phyloP scores from a whole-genome alignment of 2,329 filamentous ascomycete species.

The Colletotrichum neosansevieriae region DNA sequence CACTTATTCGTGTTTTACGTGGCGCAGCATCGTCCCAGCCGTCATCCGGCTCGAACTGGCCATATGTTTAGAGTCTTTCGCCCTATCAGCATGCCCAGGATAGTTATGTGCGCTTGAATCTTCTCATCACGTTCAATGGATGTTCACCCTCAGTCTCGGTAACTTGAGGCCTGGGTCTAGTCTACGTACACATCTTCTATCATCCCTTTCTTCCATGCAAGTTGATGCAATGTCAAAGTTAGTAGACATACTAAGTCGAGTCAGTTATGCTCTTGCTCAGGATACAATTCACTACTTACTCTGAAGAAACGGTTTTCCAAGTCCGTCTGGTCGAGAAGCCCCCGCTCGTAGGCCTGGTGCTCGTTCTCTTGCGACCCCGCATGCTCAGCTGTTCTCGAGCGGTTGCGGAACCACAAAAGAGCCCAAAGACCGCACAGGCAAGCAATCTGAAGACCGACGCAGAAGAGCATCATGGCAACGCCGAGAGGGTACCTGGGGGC shows the following conservation, averaged over 20 bases:
- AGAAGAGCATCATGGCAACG: slow-evolving; percentile 44
- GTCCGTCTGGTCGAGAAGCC: slow-evolving; percentile 28
- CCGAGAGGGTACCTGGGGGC: slow-evolving; percentile 46
- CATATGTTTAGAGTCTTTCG: too few relatives aligned
- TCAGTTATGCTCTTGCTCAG: neutral
- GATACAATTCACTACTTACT: neutral
- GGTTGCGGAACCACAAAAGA: slow-evolving; percentile 27
- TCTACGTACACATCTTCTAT: too few relatives aligned
- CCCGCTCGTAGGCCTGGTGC: slow-evolving; percentile 21
- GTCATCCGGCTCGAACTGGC: too few relatives aligned
- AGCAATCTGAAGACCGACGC: slow-evolving; percentile 30
- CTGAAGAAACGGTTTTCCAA: slow-evolving; percentile 34
- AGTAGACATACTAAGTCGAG: neutral
- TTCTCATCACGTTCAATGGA: too few relatives aligned
- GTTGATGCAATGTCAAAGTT: neutral
- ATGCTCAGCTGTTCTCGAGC: slow-evolving; percentile 23
- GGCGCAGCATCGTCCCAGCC: too few relatives aligned
- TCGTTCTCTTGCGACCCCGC: slow-evolving; percentile 12
- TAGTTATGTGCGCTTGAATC: too few relatives aligned
- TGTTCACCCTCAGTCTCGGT: too few relatives aligned
- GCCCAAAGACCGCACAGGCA: slow-evolving; percentile 21
- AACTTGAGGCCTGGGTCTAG: too few relatives aligned
- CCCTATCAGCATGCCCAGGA: too few relatives aligned
- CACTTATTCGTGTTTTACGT: too few relatives aligned
- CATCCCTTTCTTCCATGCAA: too few relatives aligned